These are phyloP conservation scores for Lodderomyces beijingensis DNA, from an alignment of 1,139 yeast genomes.

Conservation along the genomic window DNA sequence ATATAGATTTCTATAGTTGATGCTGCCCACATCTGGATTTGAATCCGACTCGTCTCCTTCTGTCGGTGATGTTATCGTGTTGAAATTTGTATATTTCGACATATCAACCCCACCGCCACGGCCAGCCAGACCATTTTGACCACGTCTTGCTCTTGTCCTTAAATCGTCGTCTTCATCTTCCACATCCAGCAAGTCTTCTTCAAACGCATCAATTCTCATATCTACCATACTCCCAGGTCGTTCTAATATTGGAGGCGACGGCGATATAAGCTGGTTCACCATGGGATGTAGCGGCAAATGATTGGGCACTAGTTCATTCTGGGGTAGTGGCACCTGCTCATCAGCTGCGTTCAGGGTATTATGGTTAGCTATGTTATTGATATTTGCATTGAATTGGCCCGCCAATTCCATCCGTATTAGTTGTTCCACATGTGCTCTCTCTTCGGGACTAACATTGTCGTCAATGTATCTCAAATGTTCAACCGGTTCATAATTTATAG, in stretches of 20 bases:
- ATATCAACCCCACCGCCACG: constrained; percentile 26
- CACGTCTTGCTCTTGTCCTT: neutral
- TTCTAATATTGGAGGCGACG: constrained; percentile 1
- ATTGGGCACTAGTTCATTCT: neutral
- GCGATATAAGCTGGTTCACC: constrained; percentile 27
- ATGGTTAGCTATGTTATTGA: constrained; percentile 10
- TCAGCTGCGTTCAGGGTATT: constrained; percentile 3
- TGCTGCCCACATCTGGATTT: constrained; percentile 9
- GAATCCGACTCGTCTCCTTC: constrained; percentile 7
- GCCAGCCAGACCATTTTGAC: no score
- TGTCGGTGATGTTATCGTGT: constrained; percentile 14
- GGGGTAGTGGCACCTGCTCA: constrained; percentile 2
- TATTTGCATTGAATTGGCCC: constrained; percentile 13
- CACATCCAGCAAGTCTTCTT: constrained; percentile 24
- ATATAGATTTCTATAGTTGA: constrained; percentile 21
- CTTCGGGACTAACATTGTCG: constrained; percentile 26
- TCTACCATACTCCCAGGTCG: constrained; percentile 6
- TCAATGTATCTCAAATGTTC: constrained; percentile 34
- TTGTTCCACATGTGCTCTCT: constrained; percentile 32
- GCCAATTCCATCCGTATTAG: constrained; percentile 27
- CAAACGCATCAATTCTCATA: constrained; percentile 21
- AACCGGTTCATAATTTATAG: constrained; percentile 23
- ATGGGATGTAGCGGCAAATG: constrained; percentile 22
- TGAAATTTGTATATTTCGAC: constrained; percentile 27
- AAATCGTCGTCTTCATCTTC: constrained; percentile 17